These are phyloP conservation scores for Bremia lactucae DNA, from an alignment of 352 stramenopile species.

Conservation along the genomic window DNA sequence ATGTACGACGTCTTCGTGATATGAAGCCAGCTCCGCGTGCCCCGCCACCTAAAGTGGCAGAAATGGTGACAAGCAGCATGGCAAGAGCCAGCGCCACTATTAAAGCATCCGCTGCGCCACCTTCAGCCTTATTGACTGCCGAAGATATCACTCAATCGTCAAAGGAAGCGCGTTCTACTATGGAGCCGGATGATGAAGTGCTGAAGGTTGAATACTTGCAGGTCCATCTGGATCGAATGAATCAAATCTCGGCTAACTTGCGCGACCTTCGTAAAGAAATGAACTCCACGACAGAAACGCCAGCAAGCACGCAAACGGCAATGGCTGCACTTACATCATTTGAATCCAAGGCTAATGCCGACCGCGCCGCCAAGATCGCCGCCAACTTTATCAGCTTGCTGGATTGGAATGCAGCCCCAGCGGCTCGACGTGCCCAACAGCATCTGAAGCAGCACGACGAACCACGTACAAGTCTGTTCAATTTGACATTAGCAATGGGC, in stretches of 20 bases:
- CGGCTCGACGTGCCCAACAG: slow-evolving; percentile 23
- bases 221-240: slow-evolving; percentile 67
- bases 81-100: slow-evolving; percentile 15
- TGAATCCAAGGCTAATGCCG: slow-evolving; percentile 43
- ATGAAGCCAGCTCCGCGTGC: slow-evolving; percentile 12
- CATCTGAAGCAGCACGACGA: slow-evolving; percentile 13
- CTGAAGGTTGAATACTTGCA: slow-evolving; percentile 58
- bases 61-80: slow-evolving; percentile 24
- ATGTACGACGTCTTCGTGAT: slow-evolving; percentile 25
- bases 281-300: slow-evolving; percentile 25
- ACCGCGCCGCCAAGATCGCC: slow-evolving; percentile 44
- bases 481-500: slow-evolving; percentile 44
- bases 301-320: slow-evolving; percentile 31
- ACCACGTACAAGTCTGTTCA: slow-evolving; percentile 31
- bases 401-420: slow-evolving; percentile 25
- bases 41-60: slow-evolving; percentile 19
- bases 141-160: background rate
- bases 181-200: slow-evolving; percentile 16
- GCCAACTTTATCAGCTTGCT: slow-evolving; percentile 42
- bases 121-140: slow-evolving; percentile 3
- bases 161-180: background rate
- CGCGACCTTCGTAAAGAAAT: slow-evolving; percentile 35
- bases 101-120: slow-evolving; percentile 8
- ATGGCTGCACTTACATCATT: slow-evolving; percentile 43
- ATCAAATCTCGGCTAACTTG: slow-evolving; percentile 53